These are phyloP conservation scores for Lipomyces sp. DNA, from an alignment of 805 yeast species.

Conservation along the genomic window DNA sequence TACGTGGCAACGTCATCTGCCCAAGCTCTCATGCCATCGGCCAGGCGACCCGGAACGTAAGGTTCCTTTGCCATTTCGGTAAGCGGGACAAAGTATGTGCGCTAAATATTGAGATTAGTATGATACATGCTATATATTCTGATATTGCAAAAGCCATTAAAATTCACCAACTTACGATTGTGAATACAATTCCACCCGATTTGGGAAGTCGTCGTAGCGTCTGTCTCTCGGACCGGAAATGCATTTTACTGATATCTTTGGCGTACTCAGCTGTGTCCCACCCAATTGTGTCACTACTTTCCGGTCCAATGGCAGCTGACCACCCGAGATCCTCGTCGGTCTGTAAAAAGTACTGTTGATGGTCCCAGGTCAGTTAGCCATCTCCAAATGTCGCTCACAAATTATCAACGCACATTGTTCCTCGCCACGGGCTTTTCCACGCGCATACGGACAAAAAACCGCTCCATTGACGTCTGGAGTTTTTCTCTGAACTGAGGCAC, in stretches of 20 bases:
- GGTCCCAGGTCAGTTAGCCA: background rate
- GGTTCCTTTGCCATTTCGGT: slow-evolving; percentile 57
- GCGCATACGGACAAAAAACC: slow-evolving; percentile 55
- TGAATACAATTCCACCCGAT: slow-evolving; percentile 56
- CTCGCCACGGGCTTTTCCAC: slow-evolving; percentile 64
- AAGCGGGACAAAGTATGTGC: slow-evolving; percentile 61
- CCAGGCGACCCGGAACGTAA: slow-evolving; percentile 55
- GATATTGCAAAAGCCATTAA: background rate
- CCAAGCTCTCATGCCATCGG: slow-evolving; percentile 61
- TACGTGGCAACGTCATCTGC: slow-evolving; percentile 56
- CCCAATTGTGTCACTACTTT: slow-evolving; percentile 50
- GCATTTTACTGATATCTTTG: slow-evolving; percentile 45
- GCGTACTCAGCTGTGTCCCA: slow-evolving; percentile 60
- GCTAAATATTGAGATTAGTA: slow-evolving; percentile 3
- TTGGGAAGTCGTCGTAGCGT: slow-evolving; percentile 58
- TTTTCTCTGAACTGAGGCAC: slow-evolving; percentile 63
- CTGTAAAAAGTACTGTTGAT: slow-evolving; percentile 53
- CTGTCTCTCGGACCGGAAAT: slow-evolving; percentile 64
- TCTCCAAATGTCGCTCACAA: background rate
- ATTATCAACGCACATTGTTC: slow-evolving; percentile 38
- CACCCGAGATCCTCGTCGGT: slow-evolving; percentile 61
- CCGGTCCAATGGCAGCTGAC: slow-evolving; percentile 63
- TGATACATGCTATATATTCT: background rate
- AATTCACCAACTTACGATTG: slow-evolving; percentile 39
- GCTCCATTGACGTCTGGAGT: slow-evolving; percentile 61